Base-by-base conservation (phyloP, 441 rosid genomes). In the Gossypium schwendimanii region DNA sequence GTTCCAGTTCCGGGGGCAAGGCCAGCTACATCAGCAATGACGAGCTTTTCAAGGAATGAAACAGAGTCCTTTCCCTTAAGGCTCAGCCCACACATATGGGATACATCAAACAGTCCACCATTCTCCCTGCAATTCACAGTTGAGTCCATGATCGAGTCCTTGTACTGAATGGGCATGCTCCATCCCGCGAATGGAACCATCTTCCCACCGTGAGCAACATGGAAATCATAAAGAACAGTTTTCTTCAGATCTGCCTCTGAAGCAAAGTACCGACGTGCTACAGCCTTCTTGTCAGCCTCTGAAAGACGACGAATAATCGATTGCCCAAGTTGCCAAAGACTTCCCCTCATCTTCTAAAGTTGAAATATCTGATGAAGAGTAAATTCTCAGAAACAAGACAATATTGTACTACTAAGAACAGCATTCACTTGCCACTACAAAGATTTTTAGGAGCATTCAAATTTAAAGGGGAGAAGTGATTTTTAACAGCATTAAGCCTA, bases 181-280 rank as follows among this genome's bases (percentile, higher is more conserved):
- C 98, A 95, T 72, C 98, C 99, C 54, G 99, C 99, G 73, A 95
- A 95, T n/a, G 99, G 98, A 63, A 89, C 99, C 98, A 92, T 95
- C 86, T 95, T 95, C 71, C 88, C 97, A 4, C 95, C 99, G 77
- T 91, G 45, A 4, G 83, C 79, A 6, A 91, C 87, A 39, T 95
- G 99, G 82, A 91, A 95, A 73, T 92, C 96, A 58, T 89, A 86
- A 67, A 95, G 93, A 58, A 73, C 98, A 0, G 98, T 95, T 73
- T 95, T 91, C 78, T 92, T 95, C 59, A 92, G 87, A 36, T 90
- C 97, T 69, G 91, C 84, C 69, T 85, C 99, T 0, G 97, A 83
- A 50, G 91, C 86, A 6, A 89, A 87, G 88, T 50, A 90, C 57
- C 95, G 80, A 31, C 92, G 89, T 24, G 88, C 79, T 24, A 79